A percentile compares a stretch with the other conserved stretches of the same genome.
Conservation (phyloP, 441 rosid genomes). For the Corymbia calophylla region DNA sequence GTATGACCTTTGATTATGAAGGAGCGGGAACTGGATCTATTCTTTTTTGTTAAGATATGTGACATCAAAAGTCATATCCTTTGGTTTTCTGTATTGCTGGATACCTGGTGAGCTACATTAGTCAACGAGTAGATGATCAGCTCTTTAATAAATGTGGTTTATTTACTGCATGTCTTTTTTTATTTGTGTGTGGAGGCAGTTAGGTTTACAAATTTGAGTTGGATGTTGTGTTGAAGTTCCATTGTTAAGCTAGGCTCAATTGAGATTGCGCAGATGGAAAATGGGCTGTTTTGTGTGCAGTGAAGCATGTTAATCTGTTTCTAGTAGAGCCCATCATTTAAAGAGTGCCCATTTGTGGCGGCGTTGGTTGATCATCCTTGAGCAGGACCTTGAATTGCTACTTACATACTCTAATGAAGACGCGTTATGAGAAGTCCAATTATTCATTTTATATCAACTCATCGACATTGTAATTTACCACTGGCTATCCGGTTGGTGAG, state of each 20-base stretch:
- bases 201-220: background rate
- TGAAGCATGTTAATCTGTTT: background rate
- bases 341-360: background rate
- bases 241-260: background rate
- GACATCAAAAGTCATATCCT: conserved; percentile 3
- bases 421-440: background rate
- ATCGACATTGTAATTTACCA: background rate
- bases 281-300: background rate
- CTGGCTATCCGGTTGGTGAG: background rate
- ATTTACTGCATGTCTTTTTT: background rate
- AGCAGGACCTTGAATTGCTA: background rate
- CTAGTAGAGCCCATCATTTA: background rate
- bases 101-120: background rate
- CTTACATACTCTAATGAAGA: background rate
- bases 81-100: conserved; percentile 6
- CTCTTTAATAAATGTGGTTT: background rate
- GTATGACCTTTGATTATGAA: conserved; percentile 49
- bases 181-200: background rate
- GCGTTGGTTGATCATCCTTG: background rate
- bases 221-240: background rate
- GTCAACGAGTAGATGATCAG: conserved; percentile 3
- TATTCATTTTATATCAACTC: background rate
- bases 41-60: conserved; percentile 13
- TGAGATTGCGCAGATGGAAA: background rate
- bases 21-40: background rate